Evolutionary conservation across 495 filamentous ascomycete genomes (phyloP), one percentile per base, ranked within the genome.

Genomic region (Aspergillus ostianus): DNA sequence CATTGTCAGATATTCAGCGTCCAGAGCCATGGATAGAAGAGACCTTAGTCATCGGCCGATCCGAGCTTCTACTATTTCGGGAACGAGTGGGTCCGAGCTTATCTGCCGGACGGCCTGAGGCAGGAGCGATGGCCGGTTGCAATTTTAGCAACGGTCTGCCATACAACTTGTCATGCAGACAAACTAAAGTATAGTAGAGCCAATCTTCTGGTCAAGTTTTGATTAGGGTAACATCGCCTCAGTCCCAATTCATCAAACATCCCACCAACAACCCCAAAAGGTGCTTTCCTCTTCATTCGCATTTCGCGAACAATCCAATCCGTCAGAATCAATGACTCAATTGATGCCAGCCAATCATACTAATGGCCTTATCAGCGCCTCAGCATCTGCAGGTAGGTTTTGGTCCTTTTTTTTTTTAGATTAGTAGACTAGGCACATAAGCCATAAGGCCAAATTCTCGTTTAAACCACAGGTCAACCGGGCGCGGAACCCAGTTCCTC

Each of bases 31-130:
- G 29, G 29, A 32, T n/a, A n/a, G n/a, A 32, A 7, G 29, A 32
- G 1, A 6, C 29, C 7, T 32, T 32, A 32, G 29, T 32, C 29
- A 32, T 32, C 29, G 29, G 29, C 7, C 29, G 29, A 32, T 10
- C 29, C 29, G 29, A 51, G 41, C 27, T 12, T 50, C 15, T 58
- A 21, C 57, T 47, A 53, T 53, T 59, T 53, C 57, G 30, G 57
- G 50, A 30, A 47, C 20, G 32, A 19, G 57, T 59, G 57, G 57
- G 41, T 20, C 57, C 21, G 36, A 59, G 57, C 50, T 60, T 59
- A 59, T 53, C 48, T 53, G 23, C 44, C 51, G 30, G 7, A 0
- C 10, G 30, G 13, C 20, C 27, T 55, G 19, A 27, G 23, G 23
- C 23, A 2, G 23, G 2, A 26, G 2, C 23, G 2, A 2, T 26